Evolutionary conservation across 129 eudicot genomes (phyloP).

Genomic region (Helianthus annuus): DNA sequence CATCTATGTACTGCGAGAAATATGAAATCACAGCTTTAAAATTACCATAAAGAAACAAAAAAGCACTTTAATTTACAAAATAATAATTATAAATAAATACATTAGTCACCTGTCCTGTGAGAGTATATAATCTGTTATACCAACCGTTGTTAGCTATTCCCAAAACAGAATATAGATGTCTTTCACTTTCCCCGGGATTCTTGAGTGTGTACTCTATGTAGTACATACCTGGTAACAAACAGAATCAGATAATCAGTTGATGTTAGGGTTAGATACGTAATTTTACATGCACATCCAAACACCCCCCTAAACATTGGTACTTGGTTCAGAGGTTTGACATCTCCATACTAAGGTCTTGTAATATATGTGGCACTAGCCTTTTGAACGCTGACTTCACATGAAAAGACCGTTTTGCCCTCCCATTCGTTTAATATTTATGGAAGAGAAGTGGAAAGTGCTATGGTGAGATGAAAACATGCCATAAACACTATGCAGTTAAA

Average conservation of each 20-base stretch:
- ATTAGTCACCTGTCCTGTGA: conserved; percentile 97
- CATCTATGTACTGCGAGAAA: conserved; percentile 76
- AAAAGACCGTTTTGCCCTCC: conserved; percentile 2
- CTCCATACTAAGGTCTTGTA: not conserved
- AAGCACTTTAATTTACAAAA: not conserved
- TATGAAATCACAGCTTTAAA: not conserved
- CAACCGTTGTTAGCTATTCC: conserved; percentile 83
- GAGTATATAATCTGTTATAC: conserved; percentile 89
- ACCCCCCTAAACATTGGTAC: not conserved
- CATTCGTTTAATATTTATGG: not conserved
- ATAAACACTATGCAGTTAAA: not conserved
- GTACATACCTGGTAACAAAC: conserved; percentile 66
- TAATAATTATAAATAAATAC: not conserved
- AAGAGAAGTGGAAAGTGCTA: not conserved
- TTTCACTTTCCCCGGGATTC: conserved; percentile 84
- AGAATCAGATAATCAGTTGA: not conserved
- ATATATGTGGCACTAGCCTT: not conserved
- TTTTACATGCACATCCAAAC: conserved; percentile 7
- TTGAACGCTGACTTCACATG: not conserved
- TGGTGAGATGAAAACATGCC: not conserved
- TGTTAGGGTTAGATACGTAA: not conserved
- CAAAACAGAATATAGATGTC: conserved; percentile 73
- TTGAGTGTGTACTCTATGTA: conserved; percentile 84
- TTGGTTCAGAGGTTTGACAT: not conserved
- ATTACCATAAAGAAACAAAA: conserved; percentile 4